Evolutionary conservation across 176 grass and related monocot species (phyloP).

Genomic region (Aegilops longissima): DNA sequence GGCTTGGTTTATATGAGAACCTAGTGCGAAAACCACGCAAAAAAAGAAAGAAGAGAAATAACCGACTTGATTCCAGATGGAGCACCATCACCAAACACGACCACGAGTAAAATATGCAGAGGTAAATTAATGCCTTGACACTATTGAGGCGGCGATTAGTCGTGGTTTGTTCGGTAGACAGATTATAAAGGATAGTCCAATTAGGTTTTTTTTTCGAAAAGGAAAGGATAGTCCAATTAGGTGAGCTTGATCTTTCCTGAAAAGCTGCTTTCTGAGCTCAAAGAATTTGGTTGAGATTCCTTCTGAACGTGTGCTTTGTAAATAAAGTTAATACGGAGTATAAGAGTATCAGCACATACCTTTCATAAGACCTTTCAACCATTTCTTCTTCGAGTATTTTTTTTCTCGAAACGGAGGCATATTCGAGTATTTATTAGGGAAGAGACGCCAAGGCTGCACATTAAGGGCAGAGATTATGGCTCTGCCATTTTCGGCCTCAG

Average conservation of each 20-base stretch:
- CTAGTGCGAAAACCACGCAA: neutral
- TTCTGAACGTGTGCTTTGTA: no score
- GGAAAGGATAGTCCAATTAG: neutral
- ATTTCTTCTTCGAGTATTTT: neutral
- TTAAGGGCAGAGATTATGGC: neutral
- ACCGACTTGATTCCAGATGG: neutral
- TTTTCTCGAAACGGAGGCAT: no score
- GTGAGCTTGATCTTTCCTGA: neutral
- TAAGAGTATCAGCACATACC: no score
- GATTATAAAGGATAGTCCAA: neutral
- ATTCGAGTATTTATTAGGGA: neutral
- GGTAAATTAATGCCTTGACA: neutral
- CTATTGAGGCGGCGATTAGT: neutral
- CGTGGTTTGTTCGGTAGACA: neutral
- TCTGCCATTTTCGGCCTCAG: neutral
- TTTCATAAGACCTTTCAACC: neutral
- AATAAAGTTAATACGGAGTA: no score
- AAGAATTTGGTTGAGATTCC: neutral
- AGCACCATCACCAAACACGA: neutral
- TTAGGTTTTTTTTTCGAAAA: neutral
- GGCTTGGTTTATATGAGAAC: neutral
- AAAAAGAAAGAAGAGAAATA: neutral
- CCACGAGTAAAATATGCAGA: neutral
- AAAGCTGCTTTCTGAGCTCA: slow-evolving; percentile 15
- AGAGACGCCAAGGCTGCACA: neutral